phyloP scores from a whole-genome alignment of 2,329 filamentous ascomycete species.

The Macrophomina phaseolina region DNA sequence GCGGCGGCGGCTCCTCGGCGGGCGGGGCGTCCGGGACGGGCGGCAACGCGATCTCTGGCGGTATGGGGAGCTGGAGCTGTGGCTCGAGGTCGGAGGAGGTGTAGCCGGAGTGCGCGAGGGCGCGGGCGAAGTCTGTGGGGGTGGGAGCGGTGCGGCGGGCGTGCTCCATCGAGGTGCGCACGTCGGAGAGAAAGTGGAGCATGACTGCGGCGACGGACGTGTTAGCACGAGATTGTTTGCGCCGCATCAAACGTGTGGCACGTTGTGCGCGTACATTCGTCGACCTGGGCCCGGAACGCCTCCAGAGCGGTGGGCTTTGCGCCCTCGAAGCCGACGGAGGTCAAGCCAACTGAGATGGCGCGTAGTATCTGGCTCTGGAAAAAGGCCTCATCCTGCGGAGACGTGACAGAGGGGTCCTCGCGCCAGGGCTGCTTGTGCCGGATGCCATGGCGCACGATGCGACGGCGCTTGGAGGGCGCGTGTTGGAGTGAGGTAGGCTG shows the following conservation, averaged over 20 bases:
- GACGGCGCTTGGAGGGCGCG: constrained; percentile 41
- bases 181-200: constrained; percentile 58
- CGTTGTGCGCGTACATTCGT: constrained; percentile 60
- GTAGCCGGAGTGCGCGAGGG: constrained; percentile 51
- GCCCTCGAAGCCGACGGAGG: constrained; percentile 60
- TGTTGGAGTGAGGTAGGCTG: constrained; percentile 27
- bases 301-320: constrained; percentile 63
- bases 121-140: constrained; percentile 64
- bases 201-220: constrained; percentile 42
- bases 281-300: constrained; percentile 59
- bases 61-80: constrained; percentile 41
- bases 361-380: constrained; percentile 61
- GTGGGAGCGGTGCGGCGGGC: constrained; percentile 62
- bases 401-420: constrained; percentile 43
- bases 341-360: constrained; percentile 59
- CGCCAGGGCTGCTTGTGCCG: constrained; percentile 43
- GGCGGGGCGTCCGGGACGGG: constrained; percentile 49
- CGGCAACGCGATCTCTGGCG: constrained; percentile 45
- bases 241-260: too few relatives aligned
- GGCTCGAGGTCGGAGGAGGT: constrained; percentile 47
- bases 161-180: constrained; percentile 63
- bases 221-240: constrained; percentile 11
- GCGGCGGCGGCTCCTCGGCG: constrained; percentile 47
- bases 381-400: constrained; percentile 55
- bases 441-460: constrained; percentile 38